These are phyloP conservation scores for Teratosphaeria zuluensis DNA, from an alignment of 2,329 filamentous ascomycete species.

Conservation along the genomic window DNA sequence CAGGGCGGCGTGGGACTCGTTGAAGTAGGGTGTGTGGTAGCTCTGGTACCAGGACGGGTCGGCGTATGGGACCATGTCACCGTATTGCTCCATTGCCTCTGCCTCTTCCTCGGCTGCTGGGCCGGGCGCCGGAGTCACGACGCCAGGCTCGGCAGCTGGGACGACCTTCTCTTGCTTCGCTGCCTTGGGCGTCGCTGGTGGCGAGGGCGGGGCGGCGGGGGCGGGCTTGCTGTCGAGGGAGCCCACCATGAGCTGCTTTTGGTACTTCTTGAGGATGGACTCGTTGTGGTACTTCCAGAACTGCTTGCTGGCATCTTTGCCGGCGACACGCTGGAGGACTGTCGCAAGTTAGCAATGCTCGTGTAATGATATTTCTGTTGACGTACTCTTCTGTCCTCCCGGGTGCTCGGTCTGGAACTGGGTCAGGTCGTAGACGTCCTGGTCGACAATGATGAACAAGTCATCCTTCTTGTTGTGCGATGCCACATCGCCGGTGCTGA, in stretches of 20 bases:
- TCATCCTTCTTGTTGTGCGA: constrained; percentile 81
- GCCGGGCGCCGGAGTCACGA: constrained; percentile 31
- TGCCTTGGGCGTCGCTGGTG: constrained; percentile 40
- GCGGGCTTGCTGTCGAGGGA: constrained; percentile 81
- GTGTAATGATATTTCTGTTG: neutral
- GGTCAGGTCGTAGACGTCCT: constrained; percentile 92
- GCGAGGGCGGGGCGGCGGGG: constrained; percentile 38
- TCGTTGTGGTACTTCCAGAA: constrained; percentile 71
- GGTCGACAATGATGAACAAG: constrained; percentile 84
- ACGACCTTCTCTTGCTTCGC: constrained; percentile 40
- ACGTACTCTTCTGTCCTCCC: constrained; percentile 54
- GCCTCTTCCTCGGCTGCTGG: constrained; percentile 43
- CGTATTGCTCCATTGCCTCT: constrained; percentile 74
- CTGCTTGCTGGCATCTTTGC: constrained; percentile 59
- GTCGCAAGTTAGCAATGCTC: neutral
- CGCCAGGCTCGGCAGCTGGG: constrained; percentile 51
- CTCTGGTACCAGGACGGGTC: constrained; percentile 67
- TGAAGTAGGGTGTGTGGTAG: constrained; percentile 94
- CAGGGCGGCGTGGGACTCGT: constrained; percentile 83
- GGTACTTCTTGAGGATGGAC: constrained; percentile 72
- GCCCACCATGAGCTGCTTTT: constrained; percentile 66
- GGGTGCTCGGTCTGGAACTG: constrained; percentile 47
- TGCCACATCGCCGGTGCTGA: constrained; percentile 75
- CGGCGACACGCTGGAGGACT: constrained; percentile 56
- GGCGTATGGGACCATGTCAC: constrained; percentile 78